Evolutionary conservation across 73 alveolate genomes (phyloP).

Genomic region (Paramecium pentaurelia): DNA sequence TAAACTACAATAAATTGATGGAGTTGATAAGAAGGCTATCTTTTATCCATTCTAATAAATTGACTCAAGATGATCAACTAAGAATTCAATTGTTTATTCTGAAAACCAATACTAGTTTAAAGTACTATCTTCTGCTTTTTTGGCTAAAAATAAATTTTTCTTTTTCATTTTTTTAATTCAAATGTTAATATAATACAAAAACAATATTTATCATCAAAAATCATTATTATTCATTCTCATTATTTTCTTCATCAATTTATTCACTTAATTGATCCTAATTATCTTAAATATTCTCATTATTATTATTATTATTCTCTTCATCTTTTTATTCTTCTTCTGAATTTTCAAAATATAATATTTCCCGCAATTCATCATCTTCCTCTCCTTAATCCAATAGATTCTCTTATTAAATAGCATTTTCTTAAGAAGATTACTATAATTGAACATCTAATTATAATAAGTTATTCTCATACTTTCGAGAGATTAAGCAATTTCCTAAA

Average conservation of each 20-base stretch:
- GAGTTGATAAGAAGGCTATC: constrained; percentile 90
- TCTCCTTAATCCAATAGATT: not conserved
- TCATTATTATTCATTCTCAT: not conserved
- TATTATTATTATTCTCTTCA: not conserved
- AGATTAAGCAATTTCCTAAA: not conserved
- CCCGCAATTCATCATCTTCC: not conserved
- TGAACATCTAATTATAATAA: not conserved
- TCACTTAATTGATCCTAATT: not conserved
- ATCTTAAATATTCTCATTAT: not conserved
- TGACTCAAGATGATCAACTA: constrained; percentile 72
- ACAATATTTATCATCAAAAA: not conserved
- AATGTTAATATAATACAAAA: not conserved
- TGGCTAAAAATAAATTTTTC: constrained; percentile 76
- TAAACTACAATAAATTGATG: constrained; percentile 82
- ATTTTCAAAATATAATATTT: not conserved
- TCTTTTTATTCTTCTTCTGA: not conserved
- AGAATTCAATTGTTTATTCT: constrained; percentile 81
- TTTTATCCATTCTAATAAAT: constrained; percentile 54
- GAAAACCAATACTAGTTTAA: constrained; percentile 92
- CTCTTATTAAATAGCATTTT: not conserved
- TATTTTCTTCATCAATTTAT: not conserved
- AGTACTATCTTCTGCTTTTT: constrained; percentile 82
- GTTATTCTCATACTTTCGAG: not conserved
- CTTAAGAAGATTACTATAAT: not conserved
- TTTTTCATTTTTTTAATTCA: not conserved